These are phyloP conservation scores for Prunus fruticosa DNA, from an alignment of 306 rosid genomes.

Conservation along the genomic window DNA sequence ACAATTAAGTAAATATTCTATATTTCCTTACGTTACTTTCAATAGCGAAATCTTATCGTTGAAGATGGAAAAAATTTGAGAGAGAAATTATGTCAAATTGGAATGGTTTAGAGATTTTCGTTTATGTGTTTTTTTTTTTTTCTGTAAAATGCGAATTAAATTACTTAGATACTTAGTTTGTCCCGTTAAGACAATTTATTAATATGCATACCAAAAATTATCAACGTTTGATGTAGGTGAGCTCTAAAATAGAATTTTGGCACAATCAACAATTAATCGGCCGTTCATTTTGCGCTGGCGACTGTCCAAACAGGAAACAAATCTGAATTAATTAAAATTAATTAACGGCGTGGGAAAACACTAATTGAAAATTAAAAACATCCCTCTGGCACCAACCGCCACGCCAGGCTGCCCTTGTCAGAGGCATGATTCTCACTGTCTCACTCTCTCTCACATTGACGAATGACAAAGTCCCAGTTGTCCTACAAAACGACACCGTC, in stretches of 20 bases:
- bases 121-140: too few relatives aligned
- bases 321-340: neutral
- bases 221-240: neutral
- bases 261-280: neutral
- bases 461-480: constrained; percentile 16
- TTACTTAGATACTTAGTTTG: too few relatives aligned
- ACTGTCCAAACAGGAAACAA: neutral
- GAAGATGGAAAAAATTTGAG: too few relatives aligned
- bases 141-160: too few relatives aligned
- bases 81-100: too few relatives aligned
- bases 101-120: too few relatives aligned
- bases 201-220: neutral
- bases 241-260: neutral
- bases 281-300: neutral
- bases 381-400: constrained; percentile 15
- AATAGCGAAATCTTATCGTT: too few relatives aligned
- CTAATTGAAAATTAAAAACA: neutral
- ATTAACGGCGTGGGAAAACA: constrained; percentile 10
- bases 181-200: neutral
- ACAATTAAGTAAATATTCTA: too few relatives aligned
- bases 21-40: too few relatives aligned
- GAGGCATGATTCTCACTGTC: neutral
- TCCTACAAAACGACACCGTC: constrained; percentile 36
- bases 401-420: constrained; percentile 8
- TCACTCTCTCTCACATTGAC: constrained; percentile 9